Conservation (phyloP, 768 basidiomycete species). For the Boletus pseudopeckii region DNA sequence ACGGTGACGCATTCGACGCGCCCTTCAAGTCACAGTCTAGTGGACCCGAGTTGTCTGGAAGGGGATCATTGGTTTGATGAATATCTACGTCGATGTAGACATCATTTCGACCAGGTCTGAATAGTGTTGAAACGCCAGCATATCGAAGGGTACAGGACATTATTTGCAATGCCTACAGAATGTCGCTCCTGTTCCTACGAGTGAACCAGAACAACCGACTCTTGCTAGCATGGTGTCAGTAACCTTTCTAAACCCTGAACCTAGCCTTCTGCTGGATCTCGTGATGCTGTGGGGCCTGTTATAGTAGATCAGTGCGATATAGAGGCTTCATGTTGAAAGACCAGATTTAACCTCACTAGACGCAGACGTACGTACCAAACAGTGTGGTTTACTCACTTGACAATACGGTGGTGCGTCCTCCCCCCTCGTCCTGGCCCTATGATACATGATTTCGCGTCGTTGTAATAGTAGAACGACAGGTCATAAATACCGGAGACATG, state of each 20-base stretch:
- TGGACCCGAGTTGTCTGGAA: background rate
- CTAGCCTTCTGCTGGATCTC: too few species aligned
- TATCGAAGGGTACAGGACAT: background rate
- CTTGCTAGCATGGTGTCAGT: too few species aligned
- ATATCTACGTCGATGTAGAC: background rate
- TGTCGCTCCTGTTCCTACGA: background rate
- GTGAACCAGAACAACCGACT: background rate
- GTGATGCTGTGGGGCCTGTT: too few species aligned
- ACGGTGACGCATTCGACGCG: background rate
- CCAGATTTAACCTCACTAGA: too few species aligned
- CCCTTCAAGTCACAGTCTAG: background rate
- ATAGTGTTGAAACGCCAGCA: background rate
- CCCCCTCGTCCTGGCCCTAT: background rate
- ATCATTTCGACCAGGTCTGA: background rate
- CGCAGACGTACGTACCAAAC: too few species aligned
- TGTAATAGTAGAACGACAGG: constrained; percentile 30
- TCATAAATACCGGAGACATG: constrained; percentile 58
- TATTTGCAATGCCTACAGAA: background rate
- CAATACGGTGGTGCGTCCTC: constrained; percentile 46
- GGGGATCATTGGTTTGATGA: background rate
- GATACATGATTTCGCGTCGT: background rate
- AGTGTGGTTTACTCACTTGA: too few species aligned
- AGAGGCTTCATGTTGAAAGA: too few species aligned
- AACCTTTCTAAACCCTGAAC: too few species aligned
- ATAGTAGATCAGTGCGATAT: too few species aligned